Percentiles rank a stretch among this genome's conserved stretches.
phyloP scores from a whole-genome alignment of 2,329 filamentous ascomycete species.

The Thelonectria olida region DNA sequence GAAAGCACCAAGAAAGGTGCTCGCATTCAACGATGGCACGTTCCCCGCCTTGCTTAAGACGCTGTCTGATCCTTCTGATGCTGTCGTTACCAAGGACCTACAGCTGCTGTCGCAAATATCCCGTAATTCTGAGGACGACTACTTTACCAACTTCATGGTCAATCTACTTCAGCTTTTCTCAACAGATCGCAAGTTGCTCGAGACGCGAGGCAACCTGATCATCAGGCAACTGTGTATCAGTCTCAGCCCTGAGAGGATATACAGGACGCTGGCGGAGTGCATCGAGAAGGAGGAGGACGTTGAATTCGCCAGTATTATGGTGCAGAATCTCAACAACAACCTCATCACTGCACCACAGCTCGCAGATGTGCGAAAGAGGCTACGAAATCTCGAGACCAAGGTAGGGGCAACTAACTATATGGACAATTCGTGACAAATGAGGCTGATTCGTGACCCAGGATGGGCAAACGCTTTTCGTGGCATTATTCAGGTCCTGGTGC shows the following conservation, averaged over 20 bases:
- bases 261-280: slow-evolving; percentile 93
- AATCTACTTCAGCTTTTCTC: slow-evolving; percentile 95
- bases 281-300: slow-evolving; percentile 98
- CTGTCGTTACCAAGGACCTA: slow-evolving; percentile 93
- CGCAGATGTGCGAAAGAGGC: slow-evolving; percentile 85
- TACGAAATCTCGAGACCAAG: slow-evolving; percentile 90
- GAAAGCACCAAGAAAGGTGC: slow-evolving; percentile 90
- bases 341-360: slow-evolving; percentile 96
- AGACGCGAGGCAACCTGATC: slow-evolving; percentile 93
- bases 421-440: neutral
- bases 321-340: slow-evolving; percentile 99
- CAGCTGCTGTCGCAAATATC: slow-evolving; percentile 96
- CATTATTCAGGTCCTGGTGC: slow-evolving; percentile 96
- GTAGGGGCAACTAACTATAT: slow-evolving; percentile 49
- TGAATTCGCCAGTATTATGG: slow-evolving; percentile 99
- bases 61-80: slow-evolving; percentile 92
- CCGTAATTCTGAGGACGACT: slow-evolving; percentile 94
- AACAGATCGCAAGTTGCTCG: slow-evolving; percentile 88
- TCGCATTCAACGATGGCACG: slow-evolving; percentile 96
- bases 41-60: slow-evolving; percentile 97
- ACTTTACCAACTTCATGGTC: slow-evolving; percentile 98
- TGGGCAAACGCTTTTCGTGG: slow-evolving; percentile 93
- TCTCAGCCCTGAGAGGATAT: slow-evolving; percentile 93
- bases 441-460: slow-evolving; percentile 63
- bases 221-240: slow-evolving; percentile 95